Evolutionary conservation across 2,329 filamentous ascomycete species (phyloP).

Genomic region (Exophiala oligosperma): DNA sequence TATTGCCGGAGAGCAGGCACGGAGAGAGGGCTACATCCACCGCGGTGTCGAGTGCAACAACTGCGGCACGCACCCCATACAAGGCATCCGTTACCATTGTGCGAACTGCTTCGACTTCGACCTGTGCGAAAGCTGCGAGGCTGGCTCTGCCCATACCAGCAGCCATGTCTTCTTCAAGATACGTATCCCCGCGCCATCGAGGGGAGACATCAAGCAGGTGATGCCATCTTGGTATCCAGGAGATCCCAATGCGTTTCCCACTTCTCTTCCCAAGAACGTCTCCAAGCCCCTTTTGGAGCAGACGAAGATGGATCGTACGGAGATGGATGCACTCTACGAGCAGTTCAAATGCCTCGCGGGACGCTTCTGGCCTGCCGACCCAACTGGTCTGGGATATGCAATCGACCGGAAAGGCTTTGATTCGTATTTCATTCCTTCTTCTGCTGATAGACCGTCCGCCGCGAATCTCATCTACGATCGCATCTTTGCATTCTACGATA

Average conservation of each 20-base stretch:
- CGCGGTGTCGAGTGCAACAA: slow-evolving; percentile 89
- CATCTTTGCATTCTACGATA: slow-evolving; percentile 96
- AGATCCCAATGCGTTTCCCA: slow-evolving; percentile 70
- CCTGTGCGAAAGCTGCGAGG: slow-evolving; percentile 89
- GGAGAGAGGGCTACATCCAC: slow-evolving; percentile 85
- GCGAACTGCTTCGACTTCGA: slow-evolving; percentile 96
- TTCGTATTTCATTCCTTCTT: slow-evolving; percentile 82
- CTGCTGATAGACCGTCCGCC: slow-evolving; percentile 71
- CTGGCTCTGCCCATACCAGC: slow-evolving; percentile 70
- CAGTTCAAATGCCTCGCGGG: slow-evolving; percentile 95
- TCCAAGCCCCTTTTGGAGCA: slow-evolving; percentile 69
- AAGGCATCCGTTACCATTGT: slow-evolving; percentile 89
- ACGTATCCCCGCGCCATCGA: slow-evolving; percentile 72
- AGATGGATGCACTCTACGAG: slow-evolving; percentile 92
- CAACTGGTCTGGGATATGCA: slow-evolving; percentile 72
- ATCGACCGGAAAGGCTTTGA: slow-evolving; percentile 95
- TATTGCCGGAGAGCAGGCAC: slow-evolving; percentile 90
- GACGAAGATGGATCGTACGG: slow-evolving; percentile 78
- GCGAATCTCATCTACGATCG: slow-evolving; percentile 93
- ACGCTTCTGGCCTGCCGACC: slow-evolving; percentile 78
- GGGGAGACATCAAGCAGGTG: slow-evolving; percentile 70
- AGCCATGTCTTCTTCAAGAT: slow-evolving; percentile 98
- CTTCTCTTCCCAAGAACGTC: slow-evolving; percentile 65
- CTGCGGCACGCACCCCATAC: slow-evolving; percentile 84
- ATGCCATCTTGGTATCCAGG: slow-evolving; percentile 87